Evolutionary conservation across 2,329 filamentous ascomycete species (phyloP).

Genomic region (Talaromyces sp.): DNA sequence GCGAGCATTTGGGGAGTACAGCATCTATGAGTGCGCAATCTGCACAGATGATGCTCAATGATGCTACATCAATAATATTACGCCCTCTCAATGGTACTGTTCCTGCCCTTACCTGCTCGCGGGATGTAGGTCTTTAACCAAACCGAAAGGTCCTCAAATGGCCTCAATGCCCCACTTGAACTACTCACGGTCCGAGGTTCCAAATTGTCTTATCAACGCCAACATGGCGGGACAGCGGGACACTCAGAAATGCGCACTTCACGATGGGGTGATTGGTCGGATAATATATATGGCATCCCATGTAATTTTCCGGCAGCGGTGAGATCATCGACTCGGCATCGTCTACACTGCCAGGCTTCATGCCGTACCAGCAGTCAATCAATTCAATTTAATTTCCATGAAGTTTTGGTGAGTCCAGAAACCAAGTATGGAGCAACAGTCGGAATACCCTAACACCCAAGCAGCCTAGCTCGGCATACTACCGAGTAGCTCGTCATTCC

Average conservation of each 20-base stretch:
- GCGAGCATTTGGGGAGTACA: not conserved
- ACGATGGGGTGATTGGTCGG: not conserved
- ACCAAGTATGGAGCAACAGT: not conserved
- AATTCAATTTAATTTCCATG: not conserved
- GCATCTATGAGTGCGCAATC: not conserved
- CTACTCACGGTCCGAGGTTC: not conserved
- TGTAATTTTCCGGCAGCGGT: slow-evolving; percentile 1
- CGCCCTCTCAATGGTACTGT: not conserved
- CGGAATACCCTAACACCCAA: not conserved
- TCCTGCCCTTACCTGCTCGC: not conserved
- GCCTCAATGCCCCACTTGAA: not conserved
- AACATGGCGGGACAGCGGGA: not conserved
- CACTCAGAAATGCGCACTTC: not conserved
- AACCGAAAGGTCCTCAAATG: not conserved
- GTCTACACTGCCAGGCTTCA: not conserved
- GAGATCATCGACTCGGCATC: not conserved
- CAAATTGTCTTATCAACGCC: not conserved
- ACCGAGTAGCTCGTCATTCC: not conserved
- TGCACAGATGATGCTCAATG: not conserved
- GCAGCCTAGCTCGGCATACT: not conserved
- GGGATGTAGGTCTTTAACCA: not conserved
- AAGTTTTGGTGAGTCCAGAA: not conserved
- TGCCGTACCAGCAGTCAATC: not conserved
- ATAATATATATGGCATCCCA: not conserved
- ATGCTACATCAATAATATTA: not conserved